phyloP scores from a whole-genome alignment of 2,329 filamentous ascomycete species.

The Nemania sp. region DNA sequence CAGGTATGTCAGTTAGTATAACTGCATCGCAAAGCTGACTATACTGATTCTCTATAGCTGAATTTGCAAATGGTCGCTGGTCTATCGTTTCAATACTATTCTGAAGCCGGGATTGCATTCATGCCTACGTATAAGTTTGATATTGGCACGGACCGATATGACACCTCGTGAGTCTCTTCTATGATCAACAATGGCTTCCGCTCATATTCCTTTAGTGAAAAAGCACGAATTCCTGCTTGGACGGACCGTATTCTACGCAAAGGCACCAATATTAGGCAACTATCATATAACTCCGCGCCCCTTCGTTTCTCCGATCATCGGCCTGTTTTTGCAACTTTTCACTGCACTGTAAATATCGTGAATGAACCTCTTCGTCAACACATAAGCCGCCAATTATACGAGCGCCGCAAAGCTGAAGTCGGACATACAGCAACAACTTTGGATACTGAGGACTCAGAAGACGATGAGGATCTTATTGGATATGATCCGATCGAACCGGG shows the following conservation, averaged over 20 bases:
- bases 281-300: constrained; percentile 84
- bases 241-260: constrained; percentile 93
- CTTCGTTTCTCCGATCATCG: constrained; percentile 93
- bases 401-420: constrained; percentile 73
- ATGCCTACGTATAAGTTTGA: constrained; percentile 97
- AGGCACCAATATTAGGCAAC: constrained; percentile 83
- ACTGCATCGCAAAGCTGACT: background rate
- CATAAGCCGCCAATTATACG: constrained; percentile 81
- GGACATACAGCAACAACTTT: constrained; percentile 71
- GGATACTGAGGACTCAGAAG: constrained; percentile 70
- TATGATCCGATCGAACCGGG: constrained; percentile 88
- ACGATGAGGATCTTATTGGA: constrained; percentile 83
- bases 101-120: constrained; percentile 88
- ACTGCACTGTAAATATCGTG: constrained; percentile 83
- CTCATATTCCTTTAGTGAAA: constrained; percentile 73
- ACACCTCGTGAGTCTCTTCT: constrained; percentile 77
- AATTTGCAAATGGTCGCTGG: constrained; percentile 98
- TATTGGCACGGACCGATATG: constrained; percentile 86
- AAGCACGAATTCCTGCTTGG: constrained; percentile 95
- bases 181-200: background rate
- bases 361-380: constrained; percentile 78
- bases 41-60: constrained; percentile 63
- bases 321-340: constrained; percentile 92
- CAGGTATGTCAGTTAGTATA: constrained; percentile 66
- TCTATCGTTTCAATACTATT: constrained; percentile 89